These are phyloP conservation scores for Scenedesmus sp. DNA, from an alignment of 163 green algal species.

Conservation along the genomic window DNA sequence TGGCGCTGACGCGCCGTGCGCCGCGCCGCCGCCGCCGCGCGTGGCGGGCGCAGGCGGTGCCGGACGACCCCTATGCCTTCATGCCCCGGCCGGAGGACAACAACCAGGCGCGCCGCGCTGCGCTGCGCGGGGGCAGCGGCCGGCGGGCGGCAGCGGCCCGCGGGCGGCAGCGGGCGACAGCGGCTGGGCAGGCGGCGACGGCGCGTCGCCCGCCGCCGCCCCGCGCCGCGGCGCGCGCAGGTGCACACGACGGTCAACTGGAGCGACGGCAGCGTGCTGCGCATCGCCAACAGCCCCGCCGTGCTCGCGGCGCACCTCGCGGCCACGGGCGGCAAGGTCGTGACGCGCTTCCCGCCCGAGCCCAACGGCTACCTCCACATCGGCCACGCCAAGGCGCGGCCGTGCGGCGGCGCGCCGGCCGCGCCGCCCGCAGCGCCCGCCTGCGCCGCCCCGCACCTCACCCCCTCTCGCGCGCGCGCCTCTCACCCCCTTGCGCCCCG, in stretches of 20 bases:
- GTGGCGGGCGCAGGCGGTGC: constrained; percentile 33
- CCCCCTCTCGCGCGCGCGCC: not conserved
- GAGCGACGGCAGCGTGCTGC: constrained; percentile 76
- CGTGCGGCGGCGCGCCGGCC: not conserved
- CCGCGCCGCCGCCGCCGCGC: not conserved
- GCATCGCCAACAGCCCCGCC: constrained; percentile 86
- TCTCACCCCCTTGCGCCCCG: not conserved
- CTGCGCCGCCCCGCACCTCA: too few relatives aligned
- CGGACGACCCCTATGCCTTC: constrained; percentile 67
- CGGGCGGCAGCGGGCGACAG: too few relatives aligned
- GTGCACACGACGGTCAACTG: constrained; percentile 89
- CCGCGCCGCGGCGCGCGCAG: not conserved
- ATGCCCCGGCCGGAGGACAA: constrained; percentile 82
- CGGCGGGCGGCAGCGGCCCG: too few relatives aligned
- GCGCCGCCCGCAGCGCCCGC: too few relatives aligned
- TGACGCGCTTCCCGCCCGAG: constrained; percentile 98
- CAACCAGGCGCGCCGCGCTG: constrained; percentile 61
- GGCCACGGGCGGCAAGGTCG: constrained; percentile 67
- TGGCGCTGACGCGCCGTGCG: too few relatives aligned
- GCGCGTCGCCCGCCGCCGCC: too few relatives aligned
- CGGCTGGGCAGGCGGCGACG: too few relatives aligned
- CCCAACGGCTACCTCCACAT: constrained; percentile 99
- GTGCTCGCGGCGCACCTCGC: constrained; percentile 83
- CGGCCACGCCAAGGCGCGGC: constrained; percentile 94
- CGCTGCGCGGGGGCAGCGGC: too few relatives aligned